These are phyloP conservation scores for Penicillium ochrochloron DNA, from an alignment of 495 filamentous ascomycete genomes.

Conservation along the genomic window DNA sequence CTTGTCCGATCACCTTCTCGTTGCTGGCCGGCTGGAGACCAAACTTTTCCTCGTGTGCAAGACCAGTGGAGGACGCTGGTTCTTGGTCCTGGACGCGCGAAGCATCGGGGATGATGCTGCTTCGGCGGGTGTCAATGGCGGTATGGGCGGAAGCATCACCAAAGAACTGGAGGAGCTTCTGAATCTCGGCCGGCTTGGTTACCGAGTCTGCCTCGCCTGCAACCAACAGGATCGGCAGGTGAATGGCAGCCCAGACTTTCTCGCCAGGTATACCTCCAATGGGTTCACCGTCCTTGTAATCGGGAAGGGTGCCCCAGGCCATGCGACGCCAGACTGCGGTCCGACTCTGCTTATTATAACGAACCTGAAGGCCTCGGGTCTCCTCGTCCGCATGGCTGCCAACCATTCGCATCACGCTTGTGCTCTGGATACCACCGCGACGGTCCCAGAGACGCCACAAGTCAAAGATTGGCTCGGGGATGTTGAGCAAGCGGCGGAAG, in stretches of 20 bases:
- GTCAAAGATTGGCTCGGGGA: constrained; percentile 77
- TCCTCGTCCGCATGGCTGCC: constrained; percentile 74
- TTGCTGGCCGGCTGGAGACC: constrained; percentile 27
- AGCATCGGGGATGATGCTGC: constrained; percentile 50
- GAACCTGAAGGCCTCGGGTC: constrained; percentile 75
- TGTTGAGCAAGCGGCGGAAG: constrained; percentile 60
- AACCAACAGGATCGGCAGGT: constrained; percentile 75
- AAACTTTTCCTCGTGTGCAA: constrained; percentile 34
- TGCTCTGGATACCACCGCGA: constrained; percentile 74
- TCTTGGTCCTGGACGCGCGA: constrained; percentile 40
- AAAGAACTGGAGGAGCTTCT: constrained; percentile 67
- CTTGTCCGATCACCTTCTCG: constrained; percentile 27
- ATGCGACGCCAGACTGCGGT: constrained; percentile 85
- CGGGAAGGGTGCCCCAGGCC: constrained; percentile 71
- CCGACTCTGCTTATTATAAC: constrained; percentile 81
- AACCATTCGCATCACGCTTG: constrained; percentile 79
- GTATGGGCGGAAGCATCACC: constrained; percentile 36
- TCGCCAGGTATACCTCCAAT: constrained; percentile 70
- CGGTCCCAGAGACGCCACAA: constrained; percentile 81
- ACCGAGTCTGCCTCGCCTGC: constrained; percentile 78
- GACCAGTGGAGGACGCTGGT: constrained; percentile 16
- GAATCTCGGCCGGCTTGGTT: constrained; percentile 70
- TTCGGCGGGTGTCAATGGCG: constrained; percentile 48
- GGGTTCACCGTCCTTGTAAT: constrained; percentile 50
- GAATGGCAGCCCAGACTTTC: constrained; percentile 73